Percentiles rank a stretch among this genome's conserved stretches.
Evolutionary conservation across 768 basidiomycete species (phyloP).

Genomic region (Lactifluus echinatus): DNA sequence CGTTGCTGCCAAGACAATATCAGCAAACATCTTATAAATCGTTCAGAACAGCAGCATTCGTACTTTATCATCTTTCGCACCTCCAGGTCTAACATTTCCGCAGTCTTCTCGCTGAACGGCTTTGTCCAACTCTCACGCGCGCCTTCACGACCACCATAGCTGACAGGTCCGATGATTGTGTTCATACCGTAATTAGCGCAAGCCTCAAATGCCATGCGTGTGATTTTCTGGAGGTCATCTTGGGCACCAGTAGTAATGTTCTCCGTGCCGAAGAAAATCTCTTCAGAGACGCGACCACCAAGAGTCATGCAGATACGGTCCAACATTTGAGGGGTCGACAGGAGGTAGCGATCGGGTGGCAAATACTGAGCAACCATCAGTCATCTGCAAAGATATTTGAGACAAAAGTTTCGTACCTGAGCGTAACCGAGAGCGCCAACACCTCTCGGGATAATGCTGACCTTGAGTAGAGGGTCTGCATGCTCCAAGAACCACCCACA

Average conservation of each 20-base stretch:
- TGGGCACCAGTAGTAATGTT: conserved; percentile 98
- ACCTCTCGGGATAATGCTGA: conserved; percentile 96
- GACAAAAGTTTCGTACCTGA: conserved; percentile 43
- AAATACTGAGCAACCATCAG: conserved; percentile 53
- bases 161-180: conserved; percentile 86
- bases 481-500: conserved; percentile 99
- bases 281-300: conserved; percentile 95
- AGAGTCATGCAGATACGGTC: conserved; percentile 99
- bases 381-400: not conserved
- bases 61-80: conserved; percentile 95
- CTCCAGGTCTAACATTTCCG: conserved; percentile 83
- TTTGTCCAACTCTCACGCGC: conserved; percentile 88
- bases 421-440: conserved; percentile 95
- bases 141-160: conserved; percentile 84
- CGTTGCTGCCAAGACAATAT: conserved; percentile 37
- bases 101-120: conserved; percentile 96
- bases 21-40: not conserved
- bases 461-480: conserved; percentile 93
- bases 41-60: conserved; percentile 3
- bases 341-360: conserved; percentile 90
- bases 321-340: conserved; percentile 88
- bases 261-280: conserved; percentile 88
- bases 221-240: conserved; percentile 97
- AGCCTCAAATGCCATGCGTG: conserved; percentile 93
- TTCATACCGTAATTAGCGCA: conserved; percentile 98